Base-by-base conservation (phyloP, 352 stramenopile genomes). In the Phytophthora sansomeana region DNA sequence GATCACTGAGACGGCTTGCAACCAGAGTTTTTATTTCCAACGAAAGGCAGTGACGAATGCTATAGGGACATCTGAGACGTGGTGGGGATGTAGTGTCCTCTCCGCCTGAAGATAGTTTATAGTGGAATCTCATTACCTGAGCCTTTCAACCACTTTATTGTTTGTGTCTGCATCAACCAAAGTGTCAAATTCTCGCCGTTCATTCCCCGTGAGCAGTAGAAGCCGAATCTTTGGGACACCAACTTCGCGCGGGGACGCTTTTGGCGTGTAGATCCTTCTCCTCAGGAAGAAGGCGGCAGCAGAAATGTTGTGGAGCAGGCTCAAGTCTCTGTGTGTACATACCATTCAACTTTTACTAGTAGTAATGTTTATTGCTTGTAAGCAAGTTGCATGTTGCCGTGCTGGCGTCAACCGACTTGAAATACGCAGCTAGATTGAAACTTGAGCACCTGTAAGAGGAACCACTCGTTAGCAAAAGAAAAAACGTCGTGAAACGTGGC, bases 121-220 rank as follows among this genome's bases (percentile, higher is more conserved):
- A 87, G 81, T 90, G 87, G 85, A 95, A 95, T 95, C 87, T 95
- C 87, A 95, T 95, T 95, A 94, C 53, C 87, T 91, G 87, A 96
- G 87, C 84, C 85, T 84, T 74, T 80, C 41, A 59, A 41, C n/a
- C 51, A 42, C 8, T 6, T 24, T 24, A 24, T 21, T 24, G 32
- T 57, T 30, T 24, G 10, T 43, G 19, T 38, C 32, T 26, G 55
- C 38, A n/a, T 8, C 19, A 91, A 91, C 87, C 87, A 96, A 96
- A 91, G 85, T 92, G 87, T 96, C 87, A 96, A 96, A 92, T 96
- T 96, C 86, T 93, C 83, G 69, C 74, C 75, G 80, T 74, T 76
- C 77, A 70, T 43, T 77, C 17, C 67, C 67, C 80, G 74, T 96
- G 82, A 74, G 74, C 79, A 67, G 74, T 87, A 77, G 81, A 96